Base-by-base conservation (phyloP, 805 yeast genomes). In the Cyberlindnera euphorbiiphila region DNA sequence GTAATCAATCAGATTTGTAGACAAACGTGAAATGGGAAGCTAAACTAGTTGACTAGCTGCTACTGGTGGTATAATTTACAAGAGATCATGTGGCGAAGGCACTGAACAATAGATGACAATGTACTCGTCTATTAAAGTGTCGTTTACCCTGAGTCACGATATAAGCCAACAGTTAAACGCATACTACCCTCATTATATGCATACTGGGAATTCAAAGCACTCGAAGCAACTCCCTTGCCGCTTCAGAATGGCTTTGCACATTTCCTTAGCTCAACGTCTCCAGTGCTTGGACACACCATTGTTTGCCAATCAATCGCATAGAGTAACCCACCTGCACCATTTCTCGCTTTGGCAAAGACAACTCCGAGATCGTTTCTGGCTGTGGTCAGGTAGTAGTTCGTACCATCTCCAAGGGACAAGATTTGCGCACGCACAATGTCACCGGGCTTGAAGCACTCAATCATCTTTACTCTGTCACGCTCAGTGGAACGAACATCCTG, bases 231-330 rank as follows among this genome's bases (percentile, higher is more conserved):
- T n/a, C n/a, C n/a, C n/a, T n/a, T n/a, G n/a, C n/a, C n/a, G n/a
- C n/a, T 9, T 35, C 24, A 69, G 50, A 78, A 84, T 10, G 96
- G 95, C 57, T 86, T 88, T 3, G 98, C 98, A 63, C 95, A 86
- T 60, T 93, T 93, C 42, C 98, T 72, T 49, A 68, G 67, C 52
- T 88, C 97, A 10, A 76, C 61, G 9, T 71, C 73, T 2, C 96
- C 96, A 3, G 89, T 77, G 18, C 61, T 65, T 3, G 87, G 80
- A 45, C 85, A 78, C 22, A 82, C 71, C 98, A 94, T 93, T 10
- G 87, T 84, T 62, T 87, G 89, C 97, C 98, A 93, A 61, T 93
- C 98, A 29, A 87, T 62, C 2, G 98, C 94, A 50, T 80, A 82
- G 86, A 93, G 77, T 38, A 78, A 62, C 25, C 76, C 78, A 2